Percentiles rank a stretch among this genome's conserved stretches.
Evolutionary conservation across 192 early-diverging fungal species (phyloP).

Genomic region (Pilaira anomala): DNA sequence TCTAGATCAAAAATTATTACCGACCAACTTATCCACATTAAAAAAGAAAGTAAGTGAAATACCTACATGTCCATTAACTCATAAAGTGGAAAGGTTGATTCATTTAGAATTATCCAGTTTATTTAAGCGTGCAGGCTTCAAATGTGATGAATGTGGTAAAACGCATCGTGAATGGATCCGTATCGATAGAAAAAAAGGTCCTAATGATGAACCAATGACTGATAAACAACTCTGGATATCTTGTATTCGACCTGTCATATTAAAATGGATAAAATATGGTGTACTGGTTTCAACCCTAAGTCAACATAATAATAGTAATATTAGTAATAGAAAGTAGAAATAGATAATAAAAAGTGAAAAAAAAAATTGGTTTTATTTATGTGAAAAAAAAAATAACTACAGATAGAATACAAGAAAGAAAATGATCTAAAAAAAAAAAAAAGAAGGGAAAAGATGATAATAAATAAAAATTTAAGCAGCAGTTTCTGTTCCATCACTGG

Average conservation of each 20-base stretch:
- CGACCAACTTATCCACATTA: background rate
- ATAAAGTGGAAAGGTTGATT: background rate
- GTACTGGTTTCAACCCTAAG: background rate
- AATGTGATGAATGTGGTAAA: background rate
- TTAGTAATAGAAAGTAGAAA: too few relatives aligned
- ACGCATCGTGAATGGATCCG: constrained; percentile 7
- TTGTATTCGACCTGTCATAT: background rate
- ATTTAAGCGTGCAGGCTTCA: background rate
- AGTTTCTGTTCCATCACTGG: too few relatives aligned
- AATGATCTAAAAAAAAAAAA: too few relatives aligned
- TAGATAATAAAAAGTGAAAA: too few relatives aligned
- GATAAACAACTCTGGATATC: background rate
- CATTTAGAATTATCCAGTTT: constrained; percentile 11
- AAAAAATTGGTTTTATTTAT: too few relatives aligned
- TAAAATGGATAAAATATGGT: constrained; percentile 15
- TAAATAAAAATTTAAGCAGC: too few relatives aligned
- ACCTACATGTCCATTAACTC: constrained; percentile 2
- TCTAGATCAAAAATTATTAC: background rate
- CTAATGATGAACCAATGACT: background rate
- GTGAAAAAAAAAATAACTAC: too few relatives aligned
- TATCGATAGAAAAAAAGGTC: background rate
- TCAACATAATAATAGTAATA: too few relatives aligned
- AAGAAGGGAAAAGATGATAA: too few relatives aligned
- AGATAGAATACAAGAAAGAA: too few relatives aligned
- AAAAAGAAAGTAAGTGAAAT: background rate